Evolutionary conservation across 2,329 filamentous ascomycete genomes (phyloP), one percentile per base, ranked within the genome.

Genomic region (Fusarium buharicum): DNA sequence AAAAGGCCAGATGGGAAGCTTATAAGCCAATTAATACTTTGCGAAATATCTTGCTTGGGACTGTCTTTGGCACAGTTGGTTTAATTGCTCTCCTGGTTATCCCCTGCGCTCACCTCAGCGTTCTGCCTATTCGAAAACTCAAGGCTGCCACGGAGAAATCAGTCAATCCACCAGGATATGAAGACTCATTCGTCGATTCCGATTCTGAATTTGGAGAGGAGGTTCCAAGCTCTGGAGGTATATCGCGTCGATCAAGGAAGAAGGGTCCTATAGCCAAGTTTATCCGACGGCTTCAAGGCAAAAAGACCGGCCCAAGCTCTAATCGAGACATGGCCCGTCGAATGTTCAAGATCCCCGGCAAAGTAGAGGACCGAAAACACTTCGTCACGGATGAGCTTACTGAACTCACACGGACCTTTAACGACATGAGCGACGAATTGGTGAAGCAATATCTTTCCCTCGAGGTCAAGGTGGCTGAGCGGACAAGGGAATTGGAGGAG

Each of bases 381-480:
- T 81, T 88, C 33, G 81, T 97, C 48, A 90, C 90, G 2, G 93
- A 97, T 72, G 93, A 97, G 72, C 76, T 90, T 27, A 96, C 92
- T 0, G 93, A 96, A 72, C 81, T 96, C 13, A 95, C 91, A 0
- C 81, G 80, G 34, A 96, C 91, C 0, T 97, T 96, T 79, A 97
- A 97, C 72, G 90, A 93, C 69, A 97, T 97, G 93, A 91, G 90
- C 1, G 92, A 96, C 61, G 93, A 97, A 76, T 79, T 97, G 39
- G 84, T 91, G 70, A 90, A 92, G 76, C 93, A 97, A 70, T 97
- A 97, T 71, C 87, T 88, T 27, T 88, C 86, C 11, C 80, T 97
- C 1, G 93, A 97, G 73, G 88, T 94, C 53, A 89, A 94, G 68
- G 93, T 97, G 1, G 86, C 86, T 7, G 88, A 93, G 73, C 84